phyloP scores from a whole-genome alignment of 495 filamentous ascomycete genomes.

The Trypethelium eluteriae region DNA sequence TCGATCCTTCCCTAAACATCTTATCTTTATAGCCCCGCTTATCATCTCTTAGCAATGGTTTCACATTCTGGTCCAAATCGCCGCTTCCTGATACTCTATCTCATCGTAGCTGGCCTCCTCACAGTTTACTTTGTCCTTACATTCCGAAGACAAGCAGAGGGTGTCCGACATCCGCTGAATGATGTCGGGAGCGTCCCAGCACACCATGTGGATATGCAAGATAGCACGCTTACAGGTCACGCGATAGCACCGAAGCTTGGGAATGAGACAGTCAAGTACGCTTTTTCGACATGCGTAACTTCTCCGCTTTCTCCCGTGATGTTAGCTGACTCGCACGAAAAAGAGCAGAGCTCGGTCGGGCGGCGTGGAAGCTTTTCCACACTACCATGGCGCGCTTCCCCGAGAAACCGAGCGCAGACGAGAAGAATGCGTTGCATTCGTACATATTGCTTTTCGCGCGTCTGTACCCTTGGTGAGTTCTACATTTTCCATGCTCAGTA shows the following conservation, averaged over 20 bases:
- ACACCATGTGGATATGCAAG: slow-evolving; percentile 20
- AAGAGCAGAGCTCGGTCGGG: slow-evolving; percentile 80
- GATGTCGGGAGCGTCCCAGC: slow-evolving; percentile 11
- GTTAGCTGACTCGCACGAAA: not conserved
- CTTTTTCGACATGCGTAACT: slow-evolving; percentile 13
- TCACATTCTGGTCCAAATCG: slow-evolving; percentile 12
- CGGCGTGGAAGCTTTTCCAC: slow-evolving; percentile 88
- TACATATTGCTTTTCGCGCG: slow-evolving; percentile 87
- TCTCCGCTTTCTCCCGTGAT: not conserved
- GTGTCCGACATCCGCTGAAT: slow-evolving; percentile 14
- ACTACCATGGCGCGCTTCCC: slow-evolving; percentile 94
- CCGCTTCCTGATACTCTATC: slow-evolving; percentile 24
- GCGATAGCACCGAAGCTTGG: slow-evolving; percentile 83
- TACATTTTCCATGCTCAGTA: not conserved
- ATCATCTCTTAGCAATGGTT: slow-evolving; percentile 16
- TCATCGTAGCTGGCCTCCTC: slow-evolving; percentile 26
- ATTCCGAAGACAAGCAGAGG: slow-evolving; percentile 16
- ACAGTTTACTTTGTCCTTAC: slow-evolving; percentile 24
- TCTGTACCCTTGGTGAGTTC: slow-evolving; percentile 62
- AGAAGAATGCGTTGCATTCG: slow-evolving; percentile 71
- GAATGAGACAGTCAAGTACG: slow-evolving; percentile 82
- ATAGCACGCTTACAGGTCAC: slow-evolving; percentile 57
- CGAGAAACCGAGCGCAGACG: slow-evolving; percentile 71
- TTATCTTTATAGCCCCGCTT: not conserved
- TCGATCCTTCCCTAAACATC: not conserved